Evolutionary conservation across 2,329 filamentous ascomycete species (phyloP).

Genomic region (Escovopsis sp.): DNA sequence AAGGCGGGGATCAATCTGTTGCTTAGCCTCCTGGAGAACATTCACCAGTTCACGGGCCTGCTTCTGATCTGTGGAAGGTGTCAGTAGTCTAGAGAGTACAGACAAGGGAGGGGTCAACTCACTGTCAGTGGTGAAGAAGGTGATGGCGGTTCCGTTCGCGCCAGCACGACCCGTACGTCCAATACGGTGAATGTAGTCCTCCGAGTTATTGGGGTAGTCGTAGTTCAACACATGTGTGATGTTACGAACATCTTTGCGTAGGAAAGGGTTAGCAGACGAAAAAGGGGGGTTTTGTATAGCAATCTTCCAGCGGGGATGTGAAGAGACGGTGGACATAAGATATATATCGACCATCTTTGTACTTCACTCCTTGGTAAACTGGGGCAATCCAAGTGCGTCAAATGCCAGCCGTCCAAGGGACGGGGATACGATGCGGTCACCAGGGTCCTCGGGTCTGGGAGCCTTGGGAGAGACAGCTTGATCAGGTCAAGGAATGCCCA

Average conservation of each 20-base stretch:
- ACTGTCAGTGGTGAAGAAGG: constrained; percentile 99
- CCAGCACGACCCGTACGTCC: constrained; percentile 94
- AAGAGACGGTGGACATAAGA: constrained; percentile 25
- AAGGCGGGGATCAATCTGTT: constrained; percentile 91
- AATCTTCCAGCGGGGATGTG: constrained; percentile 44
- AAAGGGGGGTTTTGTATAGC: constrained; percentile 34
- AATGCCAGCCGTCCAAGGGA: constrained; percentile 32
- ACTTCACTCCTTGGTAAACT: constrained; percentile 41
- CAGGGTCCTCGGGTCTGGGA: constrained; percentile 41
- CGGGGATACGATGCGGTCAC: constrained; percentile 32
- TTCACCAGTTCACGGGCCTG: constrained; percentile 92
- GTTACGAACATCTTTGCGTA: constrained; percentile 90
- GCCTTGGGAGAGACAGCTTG: constrained; percentile 50
- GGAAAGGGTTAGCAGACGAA: constrained; percentile 62
- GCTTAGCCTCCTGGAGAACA: constrained; percentile 91
- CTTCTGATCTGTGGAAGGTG: constrained; percentile 52
- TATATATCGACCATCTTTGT: constrained; percentile 35
- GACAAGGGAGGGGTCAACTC: constrained; percentile 30
- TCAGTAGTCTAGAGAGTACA: constrained; percentile 18
- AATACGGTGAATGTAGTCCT: constrained; percentile 96
- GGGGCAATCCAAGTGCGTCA: constrained; percentile 45
- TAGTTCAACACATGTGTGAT: constrained; percentile 99
- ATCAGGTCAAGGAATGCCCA: constrained; percentile 63
- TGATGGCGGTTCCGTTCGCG: constrained; percentile 89
- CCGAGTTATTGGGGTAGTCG: constrained; percentile 98